Base-by-base conservation (phyloP, 352 stramenopile species). In the Globisporangium abappressorium region DNA sequence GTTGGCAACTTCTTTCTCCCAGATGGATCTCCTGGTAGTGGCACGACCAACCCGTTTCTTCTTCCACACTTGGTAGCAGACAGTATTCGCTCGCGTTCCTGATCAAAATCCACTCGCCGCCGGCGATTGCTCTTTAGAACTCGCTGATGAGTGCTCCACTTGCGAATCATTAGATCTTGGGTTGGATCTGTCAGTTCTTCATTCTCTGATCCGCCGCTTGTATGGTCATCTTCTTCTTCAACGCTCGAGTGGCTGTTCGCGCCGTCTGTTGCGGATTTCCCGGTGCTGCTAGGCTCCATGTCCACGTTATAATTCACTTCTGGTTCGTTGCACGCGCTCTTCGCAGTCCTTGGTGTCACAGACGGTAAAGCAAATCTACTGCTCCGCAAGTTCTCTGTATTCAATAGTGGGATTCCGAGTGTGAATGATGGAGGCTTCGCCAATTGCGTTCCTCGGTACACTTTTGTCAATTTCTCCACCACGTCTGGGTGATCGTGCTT, bases 11-110 rank as follows among this genome's bases (percentile, higher is more conserved):
- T 89, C 11, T 75, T 56, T 47, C 73, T 74, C 1, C 70, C 81
- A 6, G 63, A 59, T 15, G 62, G 64, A 28, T 84, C 69, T 2
- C 46, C 61, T 24, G 79, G 73, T 5, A 90, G 68, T 8, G 81
- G 79, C n/a, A 80, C 79, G n/a, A 90, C 79, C 14, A 90, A 62
- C 26, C 84, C 80, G 53, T 90, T 82, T 36, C 84, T 77, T 46
- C 84, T 66, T 20, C 84, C 80, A 24, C 70, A 77, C 26, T 64
- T 62, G 18, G 67, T 70, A 38, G 73, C 67, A 43, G 69, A 65
- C 60, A 85, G 54, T 30, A 92, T 79, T 24, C 65, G 71, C 33
- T 64, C 51, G 7, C 82, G 80, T 55, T 90, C 78, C 22, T 65
- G 51, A 33, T 92, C 76, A 58, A 83, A 90, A 12, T 65, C 54